phyloP scores from a whole-genome alignment of 805 yeast genomes.

The Nakazawaea holstii region DNA sequence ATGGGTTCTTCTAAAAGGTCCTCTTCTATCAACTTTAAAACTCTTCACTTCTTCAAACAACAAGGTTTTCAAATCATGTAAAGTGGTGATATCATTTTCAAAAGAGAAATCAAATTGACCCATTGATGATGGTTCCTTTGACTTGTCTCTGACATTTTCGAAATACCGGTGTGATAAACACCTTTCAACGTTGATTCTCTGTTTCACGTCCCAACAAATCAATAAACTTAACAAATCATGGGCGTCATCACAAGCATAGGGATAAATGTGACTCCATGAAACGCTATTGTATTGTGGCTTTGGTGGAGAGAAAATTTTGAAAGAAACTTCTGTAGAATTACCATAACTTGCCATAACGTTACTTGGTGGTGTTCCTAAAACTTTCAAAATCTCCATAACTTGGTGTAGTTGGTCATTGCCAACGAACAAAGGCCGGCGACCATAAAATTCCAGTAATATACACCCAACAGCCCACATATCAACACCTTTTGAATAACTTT shows the following conservation, averaged over 20 bases:
- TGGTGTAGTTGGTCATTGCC: constrained; percentile 75
- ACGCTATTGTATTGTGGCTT: constrained; percentile 34
- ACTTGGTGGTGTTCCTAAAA: constrained; percentile 66
- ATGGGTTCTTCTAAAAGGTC: background rate
- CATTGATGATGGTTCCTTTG: constrained; percentile 50
- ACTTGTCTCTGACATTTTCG: constrained; percentile 41
- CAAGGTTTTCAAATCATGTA: constrained; percentile 41
- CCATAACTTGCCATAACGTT: constrained; percentile 38
- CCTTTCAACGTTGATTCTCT: constrained; percentile 49
- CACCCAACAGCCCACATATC: constrained; percentile 97
- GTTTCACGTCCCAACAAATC: constrained; percentile 58
- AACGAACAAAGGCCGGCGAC: constrained; percentile 72
- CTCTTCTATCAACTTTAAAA: constrained; percentile 29
- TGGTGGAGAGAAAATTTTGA: constrained; percentile 40
- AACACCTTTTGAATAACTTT: constrained; percentile 57
- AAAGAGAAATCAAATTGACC: constrained; percentile 61
- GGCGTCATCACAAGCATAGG: constrained; percentile 52
- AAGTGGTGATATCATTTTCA: constrained; percentile 38
- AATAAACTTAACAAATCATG: constrained; percentile 47
- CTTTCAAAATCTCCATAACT: constrained; percentile 57
- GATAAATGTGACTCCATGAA: constrained; percentile 53
- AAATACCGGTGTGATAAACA: constrained; percentile 58
- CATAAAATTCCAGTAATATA: constrained; percentile 78
- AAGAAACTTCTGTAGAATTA: constrained; percentile 31
- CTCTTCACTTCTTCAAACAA: constrained; percentile 47